Base-by-base conservation (phyloP, 352 stramenopile species). In the Phytopythium sindhum region DNA sequence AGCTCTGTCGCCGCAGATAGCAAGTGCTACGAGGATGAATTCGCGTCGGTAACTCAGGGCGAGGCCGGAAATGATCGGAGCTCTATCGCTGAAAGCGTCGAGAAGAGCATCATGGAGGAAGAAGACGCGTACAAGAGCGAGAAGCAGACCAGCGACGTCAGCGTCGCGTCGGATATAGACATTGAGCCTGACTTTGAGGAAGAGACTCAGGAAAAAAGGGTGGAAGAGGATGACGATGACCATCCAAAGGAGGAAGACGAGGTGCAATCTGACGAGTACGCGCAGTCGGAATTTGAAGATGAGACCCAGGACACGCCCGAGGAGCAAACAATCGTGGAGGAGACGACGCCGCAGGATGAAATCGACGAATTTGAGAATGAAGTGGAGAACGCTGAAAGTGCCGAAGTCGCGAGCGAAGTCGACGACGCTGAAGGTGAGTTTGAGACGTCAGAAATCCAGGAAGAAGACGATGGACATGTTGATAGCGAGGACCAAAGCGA, bases 11-110 rank as follows among this genome's bases (percentile, higher is more conserved):
- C 9, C 12, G 26, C n/a, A 7, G 44, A 29, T 15, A 57, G 63
- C 26, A 57, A 68, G 5, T 33, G 72, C 53, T 74, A 79, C 57
- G 71, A 78, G 0, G 73, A 90, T 11, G 77, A 79, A 8, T 89
- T 89, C 29, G 65, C 61, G 11, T 78, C 73, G 7, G 66, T 67
- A 0, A 73, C 66, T 17, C 61, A 73, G 45, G 39, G 48, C 23
- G 21, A 51, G 7, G 10, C 15, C 5, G 5, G 11, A 3, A 12
- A 51, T 21, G 0, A 1, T n/a, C 55, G 24, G 15, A 26, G 37
- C 19, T 29, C 23, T 31, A 37, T 60, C 5, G 48, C 26, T 35
- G 37, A 51, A 0, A 29, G 24, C 26, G 55, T 24, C 2, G 24
- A 23, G n/a, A 26, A 21, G 17, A 58, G 53, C 23, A 21, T 31